These are phyloP conservation scores for Phytophthora aleatoria DNA, from an alignment of 352 stramenopile genomes.

Conservation along the genomic window DNA sequence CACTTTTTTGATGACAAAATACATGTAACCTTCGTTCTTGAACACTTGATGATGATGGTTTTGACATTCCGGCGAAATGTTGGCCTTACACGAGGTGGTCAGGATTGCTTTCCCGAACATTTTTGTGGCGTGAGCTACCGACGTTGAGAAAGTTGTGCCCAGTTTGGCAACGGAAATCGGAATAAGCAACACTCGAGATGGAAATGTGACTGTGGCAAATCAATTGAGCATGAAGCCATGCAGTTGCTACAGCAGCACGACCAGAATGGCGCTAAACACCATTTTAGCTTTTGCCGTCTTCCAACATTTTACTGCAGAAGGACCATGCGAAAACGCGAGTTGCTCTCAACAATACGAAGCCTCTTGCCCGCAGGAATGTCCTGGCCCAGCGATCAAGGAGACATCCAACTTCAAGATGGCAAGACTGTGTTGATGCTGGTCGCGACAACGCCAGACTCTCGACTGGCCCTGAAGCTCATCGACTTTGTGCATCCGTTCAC, in stretches of 20 bases:
- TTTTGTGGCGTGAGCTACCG: neutral
- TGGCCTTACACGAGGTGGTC: no score
- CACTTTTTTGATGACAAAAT: neutral
- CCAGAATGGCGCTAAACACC: neutral
- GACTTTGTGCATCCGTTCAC: slow-evolving; percentile 18
- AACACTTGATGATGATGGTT: no score
- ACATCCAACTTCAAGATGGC: slow-evolving; percentile 4
- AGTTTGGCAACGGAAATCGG: neutral
- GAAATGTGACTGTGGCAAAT: slow-evolving; percentile 1
- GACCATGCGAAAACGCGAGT: slow-evolving; percentile 2
- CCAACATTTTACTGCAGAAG: neutral
- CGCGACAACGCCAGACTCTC: neutral
- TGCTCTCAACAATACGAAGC: slow-evolving; percentile 8
- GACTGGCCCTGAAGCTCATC: slow-evolving; percentile 26
- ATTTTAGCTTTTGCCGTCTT: neutral
- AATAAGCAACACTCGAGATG: neutral
- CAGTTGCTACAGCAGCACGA: neutral
- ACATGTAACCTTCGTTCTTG: neutral
- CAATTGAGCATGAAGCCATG: neutral
- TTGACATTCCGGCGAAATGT: no score
- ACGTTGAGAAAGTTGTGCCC: neutral
- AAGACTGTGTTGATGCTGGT: slow-evolving; percentile 25
- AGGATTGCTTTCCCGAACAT: neutral
- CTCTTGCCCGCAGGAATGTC: slow-evolving; percentile 7
- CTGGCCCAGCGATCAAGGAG: slow-evolving; percentile 3